Percentiles rank a stretch among this genome's conserved stretches.
These are phyloP conservation scores for Rubus parviflorus DNA, from an alignment of 306 rosid genomes.

Conservation along the genomic window DNA sequence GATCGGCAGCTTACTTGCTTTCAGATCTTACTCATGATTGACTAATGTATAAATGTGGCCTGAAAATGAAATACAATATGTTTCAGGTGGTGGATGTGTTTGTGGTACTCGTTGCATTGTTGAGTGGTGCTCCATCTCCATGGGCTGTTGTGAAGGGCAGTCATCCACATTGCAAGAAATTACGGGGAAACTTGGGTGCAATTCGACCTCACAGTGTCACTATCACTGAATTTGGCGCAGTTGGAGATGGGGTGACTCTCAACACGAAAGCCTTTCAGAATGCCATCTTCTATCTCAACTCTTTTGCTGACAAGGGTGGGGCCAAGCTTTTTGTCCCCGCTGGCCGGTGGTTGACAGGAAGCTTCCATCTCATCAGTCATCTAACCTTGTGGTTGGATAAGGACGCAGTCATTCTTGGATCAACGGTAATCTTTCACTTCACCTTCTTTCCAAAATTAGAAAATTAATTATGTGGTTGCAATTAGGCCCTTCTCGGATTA, in stretches of 20 bases:
- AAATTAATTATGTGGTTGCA: neutral
- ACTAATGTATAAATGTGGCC: neutral
- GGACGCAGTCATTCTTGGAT: conserved; percentile 75
- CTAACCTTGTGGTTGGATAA: conserved; percentile 68
- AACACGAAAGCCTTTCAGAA: conserved; percentile 82
- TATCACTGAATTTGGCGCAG: conserved; percentile 77
- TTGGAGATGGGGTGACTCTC: conserved; percentile 80
- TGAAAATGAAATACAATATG: neutral
- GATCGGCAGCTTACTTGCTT: neutral
- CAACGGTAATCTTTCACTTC: conserved; percentile 47
- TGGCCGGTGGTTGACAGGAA: conserved; percentile 83
- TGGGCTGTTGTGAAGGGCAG: conserved; percentile 64
- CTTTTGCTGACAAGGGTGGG: conserved; percentile 78
- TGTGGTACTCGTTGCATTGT: conserved; percentile 62
- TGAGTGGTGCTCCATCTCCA: conserved; percentile 50
- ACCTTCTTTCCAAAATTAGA: neutral
- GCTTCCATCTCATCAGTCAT: conserved; percentile 87
- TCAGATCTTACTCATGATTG: neutral
- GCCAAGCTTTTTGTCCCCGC: conserved; percentile 81
- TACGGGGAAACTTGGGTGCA: conserved; percentile 32
- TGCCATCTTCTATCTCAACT: conserved; percentile 78
- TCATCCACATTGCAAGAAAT: conserved; percentile 47
- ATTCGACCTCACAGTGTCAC: conserved; percentile 80
- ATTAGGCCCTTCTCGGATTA: neutral
- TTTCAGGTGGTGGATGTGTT: conserved; percentile 61